Conservation (phyloP, 352 stramenopile genomes). For the Pythium utonaiense region DNA sequence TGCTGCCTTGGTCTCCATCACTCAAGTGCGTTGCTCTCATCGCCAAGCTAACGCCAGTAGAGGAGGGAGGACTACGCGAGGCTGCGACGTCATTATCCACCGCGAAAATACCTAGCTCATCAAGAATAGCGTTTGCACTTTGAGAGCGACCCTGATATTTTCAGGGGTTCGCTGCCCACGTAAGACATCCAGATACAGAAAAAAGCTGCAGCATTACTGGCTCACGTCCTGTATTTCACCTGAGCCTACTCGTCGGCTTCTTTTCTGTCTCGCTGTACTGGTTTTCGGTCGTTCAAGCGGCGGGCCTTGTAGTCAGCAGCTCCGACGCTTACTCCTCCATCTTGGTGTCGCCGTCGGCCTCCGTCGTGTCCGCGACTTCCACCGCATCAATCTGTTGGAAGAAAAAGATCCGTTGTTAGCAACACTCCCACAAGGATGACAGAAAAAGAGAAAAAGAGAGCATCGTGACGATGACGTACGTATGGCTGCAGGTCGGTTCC, state of each 20-base stretch:
- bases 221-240: slow-evolving; percentile 10
- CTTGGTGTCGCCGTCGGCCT: slow-evolving; percentile 76
- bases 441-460: not conserved
- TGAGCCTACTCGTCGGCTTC: not conserved
- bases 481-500: slow-evolving; percentile 93
- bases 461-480: slow-evolving; percentile 43
- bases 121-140: not conserved
- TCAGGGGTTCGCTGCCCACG: not conserved
- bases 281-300: not conserved
- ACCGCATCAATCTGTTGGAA: slow-evolving; percentile 73
- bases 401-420: not conserved
- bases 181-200: not conserved
- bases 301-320: not conserved
- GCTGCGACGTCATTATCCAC: not conserved
- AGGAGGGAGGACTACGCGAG: not conserved
- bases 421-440: not conserved
- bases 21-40: not conserved
- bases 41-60: slow-evolving; percentile 4
- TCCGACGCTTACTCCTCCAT: slow-evolving; percentile 68
- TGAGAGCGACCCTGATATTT: not conserved
- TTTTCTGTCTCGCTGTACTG: not conserved
- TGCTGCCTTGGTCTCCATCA: slow-evolving; percentile 44
- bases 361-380: slow-evolving; percentile 81
- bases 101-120: not conserved
- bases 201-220: not conserved